Evolutionary conservation across 371 early-diverging fungal species (phyloP).

Genomic region (Mucor irregularis): DNA sequence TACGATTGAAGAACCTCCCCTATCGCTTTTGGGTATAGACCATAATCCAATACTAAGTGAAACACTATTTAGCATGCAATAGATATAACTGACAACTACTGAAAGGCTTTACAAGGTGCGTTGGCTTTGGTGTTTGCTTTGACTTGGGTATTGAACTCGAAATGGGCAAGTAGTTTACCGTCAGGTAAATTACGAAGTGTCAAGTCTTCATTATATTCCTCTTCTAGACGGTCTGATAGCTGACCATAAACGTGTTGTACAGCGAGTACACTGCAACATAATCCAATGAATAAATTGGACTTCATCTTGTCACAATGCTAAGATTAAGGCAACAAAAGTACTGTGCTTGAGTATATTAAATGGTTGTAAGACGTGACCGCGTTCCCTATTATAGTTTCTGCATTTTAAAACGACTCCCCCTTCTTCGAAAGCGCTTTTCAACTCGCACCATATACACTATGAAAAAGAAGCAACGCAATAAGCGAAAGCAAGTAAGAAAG

Average conservation of each 20-base stretch:
- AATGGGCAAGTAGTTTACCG: slow-evolving; percentile 80
- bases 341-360: too few relatives aligned
- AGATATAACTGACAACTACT: background rate
- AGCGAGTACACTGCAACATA: background rate
- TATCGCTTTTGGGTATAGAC: slow-evolving; percentile 80
- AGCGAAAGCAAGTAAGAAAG: slow-evolving; percentile 12
- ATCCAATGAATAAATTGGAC: background rate
- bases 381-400: background rate
- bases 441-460: slow-evolving; percentile 4
- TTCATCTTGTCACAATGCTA: slow-evolving; percentile 14
- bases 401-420: background rate
- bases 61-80: background rate
- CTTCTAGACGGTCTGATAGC: slow-evolving; percentile 13
- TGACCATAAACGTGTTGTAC: background rate
- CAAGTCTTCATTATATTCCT: slow-evolving; percentile 65
- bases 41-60: slow-evolving; percentile 66
- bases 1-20: slow-evolving; percentile 81
- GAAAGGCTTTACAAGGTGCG: slow-evolving; percentile 21
- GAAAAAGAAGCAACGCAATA: slow-evolving; percentile 25
- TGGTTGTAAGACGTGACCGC: too few relatives aligned
- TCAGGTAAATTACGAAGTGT: slow-evolving; percentile 66
- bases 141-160: slow-evolving; percentile 66
- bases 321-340: too few relatives aligned
- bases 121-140: slow-evolving; percentile 30
- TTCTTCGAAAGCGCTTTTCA: background rate